Evolutionary conservation across 345 rosid species (phyloP), one percentile per base, ranked within the genome.

Genomic region (Euphorbia lathyris): DNA sequence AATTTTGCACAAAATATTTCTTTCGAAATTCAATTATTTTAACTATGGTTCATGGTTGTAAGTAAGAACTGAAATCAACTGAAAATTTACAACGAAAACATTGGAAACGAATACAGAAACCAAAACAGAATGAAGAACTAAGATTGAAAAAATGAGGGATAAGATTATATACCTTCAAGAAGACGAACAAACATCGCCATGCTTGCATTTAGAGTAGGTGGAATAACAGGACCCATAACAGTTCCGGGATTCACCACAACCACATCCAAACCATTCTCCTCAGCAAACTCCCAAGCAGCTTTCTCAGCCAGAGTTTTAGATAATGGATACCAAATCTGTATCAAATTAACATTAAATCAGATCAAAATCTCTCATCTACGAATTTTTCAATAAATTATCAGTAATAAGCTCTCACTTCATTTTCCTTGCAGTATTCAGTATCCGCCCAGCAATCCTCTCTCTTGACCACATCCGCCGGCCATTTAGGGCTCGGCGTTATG

Each of bases 191-290:
- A 85, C 86, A 92, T 78, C 74, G 86, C 1, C 97, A 92, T 88
- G 82, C 98, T 95, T 6, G 89, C 97, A 81, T 90, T 90, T 7
- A 92, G 78, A 0, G 81, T 81, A 0, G 94, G 91, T 0, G 96
- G 82, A 76, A 95, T 86, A 32, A 85, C 82, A 67, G 96, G 94
- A 7, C 99, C 98, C 96, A 92, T 83, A 53, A 95, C 98, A 0
- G 94, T 88, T 17, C 96, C 98, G 12, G 98, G 96, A 82, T 95
- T 92, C 76, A 95, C 94, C 71, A 81, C 96, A 81, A 95, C 98
- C 47, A 92, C 86, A 72, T 95, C 97, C 63, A 95, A 77, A 42
- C 85, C 96, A 19, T 81, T 86, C 83, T 88, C 83, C 75, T 83
- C 78, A 9, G 97, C 77, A 68, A 95, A 90, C 27, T 90, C 90